Conservation (phyloP, 2,329 filamentous ascomycete species). For the Botrytis byssoidea region DNA sequence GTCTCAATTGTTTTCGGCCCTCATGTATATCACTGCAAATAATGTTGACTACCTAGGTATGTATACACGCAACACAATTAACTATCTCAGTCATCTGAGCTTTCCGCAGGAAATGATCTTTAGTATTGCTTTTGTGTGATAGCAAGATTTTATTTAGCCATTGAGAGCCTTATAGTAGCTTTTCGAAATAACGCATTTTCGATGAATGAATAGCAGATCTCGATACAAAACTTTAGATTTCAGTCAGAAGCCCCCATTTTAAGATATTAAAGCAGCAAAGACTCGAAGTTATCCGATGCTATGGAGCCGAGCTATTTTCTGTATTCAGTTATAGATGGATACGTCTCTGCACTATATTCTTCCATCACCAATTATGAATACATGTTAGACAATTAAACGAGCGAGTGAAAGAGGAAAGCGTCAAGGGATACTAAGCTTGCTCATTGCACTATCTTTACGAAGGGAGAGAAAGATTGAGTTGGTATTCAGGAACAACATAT, state of each 20-base stretch:
- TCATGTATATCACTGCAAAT: not conserved
- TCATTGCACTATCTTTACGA: not conserved
- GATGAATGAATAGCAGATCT: not conserved
- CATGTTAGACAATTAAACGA: not conserved
- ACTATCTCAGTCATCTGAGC: not conserved
- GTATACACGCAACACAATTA: not conserved
- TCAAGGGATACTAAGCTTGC: not conserved
- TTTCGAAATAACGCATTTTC: accelerated
- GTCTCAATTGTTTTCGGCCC: not conserved
- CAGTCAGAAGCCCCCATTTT: not conserved
- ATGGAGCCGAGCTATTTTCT: not conserved
- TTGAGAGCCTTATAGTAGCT: not conserved
- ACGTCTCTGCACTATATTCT: not conserved
- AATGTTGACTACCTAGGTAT: not conserved
- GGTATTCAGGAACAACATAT: not conserved
- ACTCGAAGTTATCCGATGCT: not conserved
- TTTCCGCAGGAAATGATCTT: not conserved
- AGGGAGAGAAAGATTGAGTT: not conserved
- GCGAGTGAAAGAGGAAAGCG: too few species aligned
- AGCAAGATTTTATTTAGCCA: not conserved
- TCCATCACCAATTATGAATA: not conserved
- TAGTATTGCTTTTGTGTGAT: not conserved
- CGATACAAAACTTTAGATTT: not conserved
- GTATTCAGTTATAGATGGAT: accelerated
- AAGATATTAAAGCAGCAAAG: not conserved